These are phyloP conservation scores for Globisporangium heterothallicum DNA, from an alignment of 352 stramenopile genomes.

Conservation along the genomic window DNA sequence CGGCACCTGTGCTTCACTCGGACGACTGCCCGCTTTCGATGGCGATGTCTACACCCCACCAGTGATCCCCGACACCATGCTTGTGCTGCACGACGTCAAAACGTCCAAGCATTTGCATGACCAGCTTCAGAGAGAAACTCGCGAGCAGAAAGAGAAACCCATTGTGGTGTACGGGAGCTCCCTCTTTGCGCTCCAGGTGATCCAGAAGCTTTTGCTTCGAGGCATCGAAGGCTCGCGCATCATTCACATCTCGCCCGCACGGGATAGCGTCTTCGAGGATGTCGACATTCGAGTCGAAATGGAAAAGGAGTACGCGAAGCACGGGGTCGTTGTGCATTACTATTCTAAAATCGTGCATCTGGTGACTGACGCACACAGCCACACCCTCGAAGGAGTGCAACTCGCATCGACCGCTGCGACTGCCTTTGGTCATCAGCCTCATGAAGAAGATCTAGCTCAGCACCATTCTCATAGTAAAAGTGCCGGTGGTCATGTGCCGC, in stretches of 20 bases:
- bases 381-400: conserved; percentile 42
- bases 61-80: conserved; percentile 13
- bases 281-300: conserved; percentile 47
- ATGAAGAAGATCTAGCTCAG: neutral
- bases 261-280: conserved; percentile 58
- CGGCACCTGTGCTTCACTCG: conserved; percentile 39
- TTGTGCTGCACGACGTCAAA: conserved; percentile 17
- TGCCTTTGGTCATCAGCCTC: neutral
- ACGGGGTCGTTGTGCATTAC: conserved; percentile 32
- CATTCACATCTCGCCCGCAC: conserved; percentile 44
- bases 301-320: conserved; percentile 40
- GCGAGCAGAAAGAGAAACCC: conserved; percentile 11
- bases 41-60: conserved; percentile 27
- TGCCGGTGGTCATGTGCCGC: neutral
- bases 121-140: conserved; percentile 5
- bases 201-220: conserved; percentile 43
- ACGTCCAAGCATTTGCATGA: conserved; percentile 16
- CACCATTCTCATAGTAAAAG: neutral
- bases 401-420: conserved; percentile 13
- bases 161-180: conserved; percentile 65
- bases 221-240: conserved; percentile 41
- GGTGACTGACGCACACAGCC: conserved; percentile 22
- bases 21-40: conserved; percentile 29
- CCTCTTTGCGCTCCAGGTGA: conserved; percentile 60
- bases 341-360: conserved; percentile 46